Conservation (phyloP, 2,329 filamentous ascomycete genomes). For the Leptosphaerulina australis region DNA sequence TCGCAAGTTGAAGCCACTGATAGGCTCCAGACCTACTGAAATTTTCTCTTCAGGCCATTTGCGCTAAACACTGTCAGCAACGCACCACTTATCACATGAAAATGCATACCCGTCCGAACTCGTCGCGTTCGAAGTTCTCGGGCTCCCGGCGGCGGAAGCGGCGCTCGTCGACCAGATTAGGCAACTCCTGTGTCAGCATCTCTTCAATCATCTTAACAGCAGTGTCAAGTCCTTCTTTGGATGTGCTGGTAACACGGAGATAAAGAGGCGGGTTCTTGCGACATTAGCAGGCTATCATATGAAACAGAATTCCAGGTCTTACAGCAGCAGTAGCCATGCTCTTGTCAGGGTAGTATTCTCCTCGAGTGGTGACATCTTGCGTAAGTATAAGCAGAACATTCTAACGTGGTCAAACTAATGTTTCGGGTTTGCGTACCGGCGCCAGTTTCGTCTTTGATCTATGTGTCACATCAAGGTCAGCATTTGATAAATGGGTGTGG, state of each 20-base stretch:
- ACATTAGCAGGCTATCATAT: background rate
- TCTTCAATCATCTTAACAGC: conserved; percentile 90
- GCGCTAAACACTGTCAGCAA: conserved; percentile 62
- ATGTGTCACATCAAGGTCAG: conserved; percentile 89
- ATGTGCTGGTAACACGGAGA: conserved; percentile 91
- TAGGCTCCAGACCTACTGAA: conserved; percentile 84
- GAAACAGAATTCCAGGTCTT: conserved; percentile 31
- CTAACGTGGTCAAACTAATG: conserved; percentile 64
- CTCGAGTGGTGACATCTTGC: conserved; percentile 98
- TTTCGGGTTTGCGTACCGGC: conserved; percentile 90
- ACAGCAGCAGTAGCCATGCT: conserved; percentile 94
- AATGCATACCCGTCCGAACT: conserved; percentile 77
- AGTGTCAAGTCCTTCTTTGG: conserved; percentile 87
- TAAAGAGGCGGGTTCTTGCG: conserved; percentile 87
- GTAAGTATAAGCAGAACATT: conserved; percentile 65
- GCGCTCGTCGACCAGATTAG: conserved; percentile 92
- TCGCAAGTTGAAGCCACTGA: conserved; percentile 93
- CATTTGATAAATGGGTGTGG: conserved; percentile 77
- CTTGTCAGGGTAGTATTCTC: conserved; percentile 96
- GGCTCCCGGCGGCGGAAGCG: conserved; percentile 84
- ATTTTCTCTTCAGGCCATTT: conserved; percentile 99
- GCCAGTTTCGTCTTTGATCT: conserved; percentile 99
- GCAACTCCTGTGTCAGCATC: conserved; percentile 93
- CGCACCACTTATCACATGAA: background rate
- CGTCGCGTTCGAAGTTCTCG: conserved; percentile 84